Evolutionary conservation across 805 yeast genomes (phyloP).

Genomic region (Kazachstania bromeliacearum): DNA sequence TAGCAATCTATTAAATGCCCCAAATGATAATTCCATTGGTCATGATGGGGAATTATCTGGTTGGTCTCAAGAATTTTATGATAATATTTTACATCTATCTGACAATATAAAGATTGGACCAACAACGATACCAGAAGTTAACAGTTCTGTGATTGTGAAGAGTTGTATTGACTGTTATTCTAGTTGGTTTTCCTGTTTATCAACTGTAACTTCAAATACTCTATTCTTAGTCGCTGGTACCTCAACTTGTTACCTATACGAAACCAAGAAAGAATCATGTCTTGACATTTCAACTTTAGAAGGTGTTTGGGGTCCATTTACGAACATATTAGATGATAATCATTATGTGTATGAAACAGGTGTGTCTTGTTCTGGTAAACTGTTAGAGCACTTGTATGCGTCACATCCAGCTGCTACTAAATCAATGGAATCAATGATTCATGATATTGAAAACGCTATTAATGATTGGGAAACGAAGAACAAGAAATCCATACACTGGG

Average conservation of each 20-base stretch:
- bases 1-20: constrained; percentile 2
- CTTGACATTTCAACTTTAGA: constrained; percentile 14
- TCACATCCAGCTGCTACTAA: constrained; percentile 31
- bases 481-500: constrained; percentile 17
- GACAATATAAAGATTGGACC: constrained; percentile 21
- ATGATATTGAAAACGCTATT: constrained; percentile 17
- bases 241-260: constrained; percentile 44
- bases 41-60: constrained; percentile 54
- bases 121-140: background rate
- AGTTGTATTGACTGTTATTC: constrained; percentile 57
- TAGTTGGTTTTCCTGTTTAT: constrained; percentile 39
- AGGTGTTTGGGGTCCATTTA: constrained; percentile 58
- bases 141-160: constrained; percentile 26
- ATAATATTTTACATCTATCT: constrained; percentile 12
- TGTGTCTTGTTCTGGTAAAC: constrained; percentile 48
- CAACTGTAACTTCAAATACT: constrained; percentile 15
- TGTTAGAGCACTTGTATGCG: constrained; percentile 39
- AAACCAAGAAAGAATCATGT: constrained; percentile 14
- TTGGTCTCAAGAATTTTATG: constrained; percentile 32
- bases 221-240: constrained; percentile 53
- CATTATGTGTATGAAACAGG: constrained; percentile 43
- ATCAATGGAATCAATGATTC: constrained; percentile 11
- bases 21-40: constrained; percentile 28
- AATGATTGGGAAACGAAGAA: constrained; percentile 8
- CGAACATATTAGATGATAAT: constrained; percentile 24